phyloP scores from a whole-genome alignment of 2,329 filamentous ascomycete genomes.

The Beauveria pseudobassiana region DNA sequence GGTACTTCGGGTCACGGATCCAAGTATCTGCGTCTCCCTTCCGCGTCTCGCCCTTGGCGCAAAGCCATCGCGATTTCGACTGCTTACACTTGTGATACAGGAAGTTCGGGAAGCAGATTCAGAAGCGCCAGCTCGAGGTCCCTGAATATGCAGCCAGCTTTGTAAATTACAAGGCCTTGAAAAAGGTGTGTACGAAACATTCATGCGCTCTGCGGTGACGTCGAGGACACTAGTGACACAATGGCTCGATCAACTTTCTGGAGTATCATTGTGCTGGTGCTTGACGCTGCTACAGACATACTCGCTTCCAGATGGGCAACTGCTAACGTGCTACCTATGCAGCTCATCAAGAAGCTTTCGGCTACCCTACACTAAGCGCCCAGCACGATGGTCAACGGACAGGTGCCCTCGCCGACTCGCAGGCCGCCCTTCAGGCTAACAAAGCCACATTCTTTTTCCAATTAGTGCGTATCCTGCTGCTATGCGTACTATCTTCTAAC shows the following conservation, averaged over 20 bases:
- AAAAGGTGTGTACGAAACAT: constrained; percentile 62
- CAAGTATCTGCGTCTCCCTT: background rate
- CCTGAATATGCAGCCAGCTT: constrained; percentile 99
- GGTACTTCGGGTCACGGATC: background rate
- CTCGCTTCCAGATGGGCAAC: too few relatives aligned
- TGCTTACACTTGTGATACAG: constrained; percentile 37
- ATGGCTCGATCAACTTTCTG: background rate
- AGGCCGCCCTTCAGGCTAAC: constrained; percentile 86
- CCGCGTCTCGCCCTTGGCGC: background rate
- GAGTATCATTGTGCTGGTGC: background rate
- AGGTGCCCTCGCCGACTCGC: constrained; percentile 58
- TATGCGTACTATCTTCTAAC: constrained; percentile 29
- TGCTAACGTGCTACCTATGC: constrained; percentile 18
- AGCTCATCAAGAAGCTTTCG: constrained; percentile 98
- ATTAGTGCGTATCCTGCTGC: constrained; percentile 52
- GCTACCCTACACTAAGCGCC: constrained; percentile 74
- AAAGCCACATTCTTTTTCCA: constrained; percentile 99
- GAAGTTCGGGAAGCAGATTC: constrained; percentile 99
- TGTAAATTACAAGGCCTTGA: constrained; percentile 97
- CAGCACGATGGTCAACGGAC: constrained; percentile 56
- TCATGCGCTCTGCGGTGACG: background rate
- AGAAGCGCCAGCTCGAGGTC: constrained; percentile 97
- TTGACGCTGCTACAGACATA: background rate
- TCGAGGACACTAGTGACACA: background rate
- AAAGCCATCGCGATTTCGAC: background rate